Conservation (phyloP, 1,284 basidiomycete genomes). For the Wolfiporia cocos region DNA sequence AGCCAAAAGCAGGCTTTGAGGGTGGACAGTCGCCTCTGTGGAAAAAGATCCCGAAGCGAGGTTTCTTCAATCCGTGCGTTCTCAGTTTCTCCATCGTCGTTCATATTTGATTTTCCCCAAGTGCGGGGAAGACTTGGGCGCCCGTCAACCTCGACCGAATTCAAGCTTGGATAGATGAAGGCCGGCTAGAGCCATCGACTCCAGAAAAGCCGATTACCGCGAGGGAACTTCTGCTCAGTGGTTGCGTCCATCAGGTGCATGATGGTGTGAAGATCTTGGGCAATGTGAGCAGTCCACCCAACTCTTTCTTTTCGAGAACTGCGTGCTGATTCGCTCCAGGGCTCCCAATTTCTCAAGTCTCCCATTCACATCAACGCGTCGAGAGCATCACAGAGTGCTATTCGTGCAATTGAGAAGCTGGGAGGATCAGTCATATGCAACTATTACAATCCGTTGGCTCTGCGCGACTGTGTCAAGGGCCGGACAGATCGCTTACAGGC, state of each 20-base stretch:
- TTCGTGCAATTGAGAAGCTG: constrained; percentile 74
- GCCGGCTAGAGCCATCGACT: constrained; percentile 73
- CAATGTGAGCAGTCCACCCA: constrained; percentile 45
- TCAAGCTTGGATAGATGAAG: constrained; percentile 88
- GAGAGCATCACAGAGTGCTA: constrained; percentile 83
- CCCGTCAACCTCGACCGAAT: constrained; percentile 85
- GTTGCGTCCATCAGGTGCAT: constrained; percentile 84
- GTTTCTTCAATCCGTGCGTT: constrained; percentile 88
- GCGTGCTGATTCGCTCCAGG: constrained; percentile 32
- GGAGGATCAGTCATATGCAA: constrained; percentile 88
- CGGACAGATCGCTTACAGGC: constrained; percentile 65
- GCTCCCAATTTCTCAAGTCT: constrained; percentile 60
- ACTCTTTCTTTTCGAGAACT: constrained; percentile 1
- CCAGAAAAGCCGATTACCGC: constrained; percentile 87
- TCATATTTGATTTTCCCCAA: constrained; percentile 23
- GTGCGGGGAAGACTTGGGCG: constrained; percentile 70
- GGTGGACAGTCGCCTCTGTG: constrained; percentile 95
- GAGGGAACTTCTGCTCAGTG: constrained; percentile 76
- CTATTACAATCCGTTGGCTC: constrained; percentile 85
- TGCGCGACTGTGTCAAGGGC: constrained; percentile 78
- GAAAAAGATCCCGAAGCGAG: constrained; percentile 90
- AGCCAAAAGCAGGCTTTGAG: constrained; percentile 81
- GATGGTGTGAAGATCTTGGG: constrained; percentile 92
- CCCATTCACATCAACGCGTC: constrained; percentile 83
- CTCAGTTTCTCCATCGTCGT: not conserved